Evolutionary conservation across 148 eudicot species (phyloP).

Genomic region (Polygonum aviculare): DNA sequence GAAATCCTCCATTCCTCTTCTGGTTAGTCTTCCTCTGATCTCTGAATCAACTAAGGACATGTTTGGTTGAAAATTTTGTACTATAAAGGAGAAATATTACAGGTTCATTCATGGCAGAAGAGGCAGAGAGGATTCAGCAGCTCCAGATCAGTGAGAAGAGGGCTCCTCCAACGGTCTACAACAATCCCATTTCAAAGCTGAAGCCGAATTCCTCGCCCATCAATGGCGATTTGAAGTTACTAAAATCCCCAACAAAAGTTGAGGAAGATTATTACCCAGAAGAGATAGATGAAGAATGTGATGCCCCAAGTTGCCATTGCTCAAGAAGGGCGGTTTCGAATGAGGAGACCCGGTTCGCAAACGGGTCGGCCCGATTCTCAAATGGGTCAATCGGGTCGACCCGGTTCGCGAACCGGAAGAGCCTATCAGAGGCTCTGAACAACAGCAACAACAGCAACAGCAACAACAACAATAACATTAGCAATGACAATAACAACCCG

Average conservation of each 20-base stretch:
- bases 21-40: conserved; percentile 22
- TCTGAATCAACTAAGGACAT: no score
- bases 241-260: not conserved
- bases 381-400: no score
- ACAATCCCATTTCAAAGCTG: not conserved
- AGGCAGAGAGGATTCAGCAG: conserved; percentile 12
- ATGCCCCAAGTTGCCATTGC: conserved; percentile 25
- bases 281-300: not conserved
- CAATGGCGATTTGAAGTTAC: not conserved
- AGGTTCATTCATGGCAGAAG: not conserved
- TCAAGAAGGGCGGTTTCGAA: conserved; percentile 34
- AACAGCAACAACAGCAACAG: no score
- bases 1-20: conserved; percentile 40
- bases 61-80: not conserved
- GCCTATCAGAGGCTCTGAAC: not conserved
- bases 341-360: conserved; percentile 9
- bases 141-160: conserved; percentile 23
- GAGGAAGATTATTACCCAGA: conserved; percentile 14
- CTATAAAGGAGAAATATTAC: not conserved
- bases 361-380: not conserved
- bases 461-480: no score
- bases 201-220: conserved; percentile 1
- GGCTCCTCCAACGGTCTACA: not conserved
- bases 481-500: not conserved
- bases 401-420: not conserved